These are phyloP conservation scores for Pyrenochaeta sp. DNA, from an alignment of 2,329 filamentous ascomycete species.

Conservation along the genomic window DNA sequence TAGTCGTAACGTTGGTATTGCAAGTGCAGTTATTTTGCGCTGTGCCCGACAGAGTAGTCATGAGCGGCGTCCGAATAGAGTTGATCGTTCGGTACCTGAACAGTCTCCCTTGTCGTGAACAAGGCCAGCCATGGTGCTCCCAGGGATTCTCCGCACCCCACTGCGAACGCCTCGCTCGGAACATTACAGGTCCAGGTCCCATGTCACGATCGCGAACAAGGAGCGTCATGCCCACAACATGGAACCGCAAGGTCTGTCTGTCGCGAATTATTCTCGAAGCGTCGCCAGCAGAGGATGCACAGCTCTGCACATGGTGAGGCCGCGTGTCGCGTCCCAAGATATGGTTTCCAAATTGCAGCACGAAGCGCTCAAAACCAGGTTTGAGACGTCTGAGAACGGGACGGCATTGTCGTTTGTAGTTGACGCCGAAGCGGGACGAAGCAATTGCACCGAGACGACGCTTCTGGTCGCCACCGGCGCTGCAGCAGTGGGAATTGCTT, in stretches of 20 bases:
- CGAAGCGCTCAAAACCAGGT: conserved; percentile 18
- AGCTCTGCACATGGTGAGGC: conserved; percentile 14
- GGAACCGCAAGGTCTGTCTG: conserved; percentile 32
- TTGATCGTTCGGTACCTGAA: conserved; percentile 48
- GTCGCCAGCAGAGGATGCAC: conserved; percentile 20
- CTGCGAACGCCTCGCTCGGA: conserved; percentile 49
- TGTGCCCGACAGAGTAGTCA: conserved; percentile 6
- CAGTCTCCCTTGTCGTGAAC: conserved; percentile 47
- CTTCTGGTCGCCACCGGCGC: conserved; percentile 15
- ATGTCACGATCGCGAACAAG: conserved; percentile 48
- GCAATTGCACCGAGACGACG: conserved; percentile 27
- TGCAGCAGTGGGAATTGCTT: conserved; percentile 18
- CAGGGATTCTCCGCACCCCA: conserved; percentile 50
- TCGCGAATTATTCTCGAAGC: conserved; percentile 38
- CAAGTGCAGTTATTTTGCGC: conserved; percentile 3
- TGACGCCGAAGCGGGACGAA: conserved; percentile 17
- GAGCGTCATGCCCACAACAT: conserved; percentile 31
- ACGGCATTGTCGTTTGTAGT: conserved; percentile 18
- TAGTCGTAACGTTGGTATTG: not conserved
- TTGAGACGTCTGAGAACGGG: conserved; percentile 32
- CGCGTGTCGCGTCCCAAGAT: conserved; percentile 41
- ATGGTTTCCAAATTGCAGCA: conserved; percentile 20
- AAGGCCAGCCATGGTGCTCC: conserved; percentile 43
- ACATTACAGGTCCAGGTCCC: conserved; percentile 50
- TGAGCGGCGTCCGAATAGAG: conserved; percentile 46